phyloP scores from a whole-genome alignment of 2,329 filamentous ascomycete genomes.

The Pseudofabraea citricarpa region DNA sequence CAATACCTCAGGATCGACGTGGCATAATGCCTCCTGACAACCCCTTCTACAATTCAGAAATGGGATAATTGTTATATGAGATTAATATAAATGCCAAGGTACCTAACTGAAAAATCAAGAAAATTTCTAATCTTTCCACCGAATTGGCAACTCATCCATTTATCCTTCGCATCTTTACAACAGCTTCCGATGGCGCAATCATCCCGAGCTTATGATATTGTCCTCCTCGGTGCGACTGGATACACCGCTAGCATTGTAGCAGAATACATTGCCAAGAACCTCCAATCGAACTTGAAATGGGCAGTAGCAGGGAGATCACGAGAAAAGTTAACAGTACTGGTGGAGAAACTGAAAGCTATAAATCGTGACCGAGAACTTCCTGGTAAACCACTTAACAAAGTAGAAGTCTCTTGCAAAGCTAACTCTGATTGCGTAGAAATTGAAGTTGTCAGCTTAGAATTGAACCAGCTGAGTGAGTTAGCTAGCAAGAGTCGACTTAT shows the following conservation, averaged over 20 bases:
- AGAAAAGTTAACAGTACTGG: slow-evolving; percentile 44
- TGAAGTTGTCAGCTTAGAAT: slow-evolving; percentile 7
- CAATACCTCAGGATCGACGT: no score
- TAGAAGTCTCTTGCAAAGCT: not conserved
- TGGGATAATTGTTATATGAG: no score
- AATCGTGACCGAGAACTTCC: slow-evolving; percentile 51
- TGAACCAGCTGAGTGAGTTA: slow-evolving; percentile 4
- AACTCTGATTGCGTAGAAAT: not conserved
- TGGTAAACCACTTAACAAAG: slow-evolving; percentile 35
- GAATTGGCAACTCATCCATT: no score
- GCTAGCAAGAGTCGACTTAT: slow-evolving; percentile 42
- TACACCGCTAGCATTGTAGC: slow-evolving; percentile 60
- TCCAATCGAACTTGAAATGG: slow-evolving; percentile 61
- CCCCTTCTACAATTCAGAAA: no score
- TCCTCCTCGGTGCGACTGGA: slow-evolving; percentile 61
- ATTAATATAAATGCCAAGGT: no score
- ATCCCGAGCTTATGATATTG: slow-evolving; percentile 62
- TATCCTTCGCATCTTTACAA: no score
- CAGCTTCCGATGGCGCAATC: no score
- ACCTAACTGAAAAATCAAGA: no score
- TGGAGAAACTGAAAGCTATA: slow-evolving; percentile 45
- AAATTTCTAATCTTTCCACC: no score
- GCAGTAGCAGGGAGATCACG: slow-evolving; percentile 58
- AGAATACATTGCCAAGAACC: slow-evolving; percentile 53
- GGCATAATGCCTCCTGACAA: no score